These are phyloP conservation scores for Pythium aquatile DNA, from an alignment of 352 stramenopile species.

Conservation along the genomic window DNA sequence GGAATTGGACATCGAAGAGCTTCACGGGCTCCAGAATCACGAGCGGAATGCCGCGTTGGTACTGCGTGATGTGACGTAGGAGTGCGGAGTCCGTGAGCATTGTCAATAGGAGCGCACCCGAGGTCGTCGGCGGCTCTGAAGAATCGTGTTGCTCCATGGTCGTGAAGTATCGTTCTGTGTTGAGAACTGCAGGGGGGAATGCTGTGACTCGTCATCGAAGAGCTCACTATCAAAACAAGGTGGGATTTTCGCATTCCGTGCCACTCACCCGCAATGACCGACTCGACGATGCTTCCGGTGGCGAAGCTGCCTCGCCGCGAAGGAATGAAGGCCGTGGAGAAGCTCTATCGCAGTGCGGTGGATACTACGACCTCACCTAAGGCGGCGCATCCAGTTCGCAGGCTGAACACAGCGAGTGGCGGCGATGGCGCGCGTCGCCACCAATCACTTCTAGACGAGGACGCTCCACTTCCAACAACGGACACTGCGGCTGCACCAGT, in stretches of 20 bases:
- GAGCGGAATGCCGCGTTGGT: too few species aligned
- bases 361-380: background rate
- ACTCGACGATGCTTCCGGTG: conserved; percentile 17
- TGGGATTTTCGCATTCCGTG: background rate
- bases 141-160: too few species aligned
- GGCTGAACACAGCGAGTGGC: conserved; percentile 19
- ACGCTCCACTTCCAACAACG: conserved; percentile 10
- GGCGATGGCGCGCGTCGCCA: conserved; percentile 36
- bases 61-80: too few species aligned
- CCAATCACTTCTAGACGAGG: conserved; percentile 46
- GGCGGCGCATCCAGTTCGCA: background rate
- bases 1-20: too few species aligned
- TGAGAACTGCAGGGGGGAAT: too few species aligned
- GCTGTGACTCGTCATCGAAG: too few species aligned
- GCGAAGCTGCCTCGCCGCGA: conserved; percentile 27
- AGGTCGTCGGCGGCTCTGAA: too few species aligned
- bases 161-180: too few species aligned
- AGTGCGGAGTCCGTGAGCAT: too few species aligned
- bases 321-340: conserved; percentile 28
- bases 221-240: conserved; percentile 4
- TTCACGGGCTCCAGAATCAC: too few species aligned
- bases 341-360: conserved; percentile 18
- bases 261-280: conserved; percentile 6
- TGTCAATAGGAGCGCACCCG: too few species aligned
- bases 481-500: conserved; percentile 10